A percentile compares a stretch with the other conserved stretches of the same genome.
phyloP scores from a whole-genome alignment of 208 protist genomes.

The Leishmania aethiopica region DNA sequence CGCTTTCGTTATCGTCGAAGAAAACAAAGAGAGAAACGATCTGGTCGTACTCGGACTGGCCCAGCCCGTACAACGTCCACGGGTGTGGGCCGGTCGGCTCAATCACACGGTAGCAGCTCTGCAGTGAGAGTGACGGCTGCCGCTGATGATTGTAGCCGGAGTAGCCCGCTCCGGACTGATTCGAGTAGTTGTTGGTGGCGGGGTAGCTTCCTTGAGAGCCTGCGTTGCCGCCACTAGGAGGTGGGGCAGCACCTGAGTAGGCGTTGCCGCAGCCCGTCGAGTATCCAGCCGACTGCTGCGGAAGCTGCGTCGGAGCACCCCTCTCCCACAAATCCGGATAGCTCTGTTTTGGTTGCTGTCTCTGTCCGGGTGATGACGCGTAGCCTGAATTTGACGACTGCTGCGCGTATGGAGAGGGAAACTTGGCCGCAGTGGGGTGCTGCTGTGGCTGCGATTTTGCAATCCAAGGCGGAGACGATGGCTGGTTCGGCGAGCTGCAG shows the following conservation, averaged over 20 bases:
- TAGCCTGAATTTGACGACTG: background rate
- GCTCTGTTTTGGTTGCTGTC: background rate
- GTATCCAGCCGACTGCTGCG: background rate
- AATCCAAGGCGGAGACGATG: background rate
- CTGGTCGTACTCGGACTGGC: constrained; percentile 81
- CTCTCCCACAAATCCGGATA: constrained; percentile 21
- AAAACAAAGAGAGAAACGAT: constrained; percentile 85
- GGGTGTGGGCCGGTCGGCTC: constrained; percentile 43
- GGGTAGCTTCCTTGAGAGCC: background rate
- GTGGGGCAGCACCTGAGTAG: constrained; percentile 12
- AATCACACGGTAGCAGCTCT: constrained; percentile 40
- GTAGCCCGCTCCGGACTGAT: background rate
- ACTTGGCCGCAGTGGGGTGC: constrained; percentile 2
- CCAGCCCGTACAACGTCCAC: constrained; percentile 66
- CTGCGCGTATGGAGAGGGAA: constrained; percentile 14
- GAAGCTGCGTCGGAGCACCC: constrained; percentile 8
- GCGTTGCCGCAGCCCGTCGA: background rate
- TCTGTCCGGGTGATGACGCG: background rate
- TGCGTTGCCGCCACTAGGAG: background rate
- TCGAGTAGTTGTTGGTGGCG: constrained; percentile 7
- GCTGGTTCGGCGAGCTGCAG: background rate
- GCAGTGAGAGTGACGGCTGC: constrained; percentile 1
- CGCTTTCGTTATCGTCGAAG: constrained; percentile 80
- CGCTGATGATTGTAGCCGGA: constrained; percentile 6
- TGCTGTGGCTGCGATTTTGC: constrained; percentile 1